A percentile compares a stretch with the other conserved stretches of the same genome.
Evolutionary conservation across 192 early-diverging fungal genomes (phyloP).

Genomic region (Funneliformis geosporum): DNA sequence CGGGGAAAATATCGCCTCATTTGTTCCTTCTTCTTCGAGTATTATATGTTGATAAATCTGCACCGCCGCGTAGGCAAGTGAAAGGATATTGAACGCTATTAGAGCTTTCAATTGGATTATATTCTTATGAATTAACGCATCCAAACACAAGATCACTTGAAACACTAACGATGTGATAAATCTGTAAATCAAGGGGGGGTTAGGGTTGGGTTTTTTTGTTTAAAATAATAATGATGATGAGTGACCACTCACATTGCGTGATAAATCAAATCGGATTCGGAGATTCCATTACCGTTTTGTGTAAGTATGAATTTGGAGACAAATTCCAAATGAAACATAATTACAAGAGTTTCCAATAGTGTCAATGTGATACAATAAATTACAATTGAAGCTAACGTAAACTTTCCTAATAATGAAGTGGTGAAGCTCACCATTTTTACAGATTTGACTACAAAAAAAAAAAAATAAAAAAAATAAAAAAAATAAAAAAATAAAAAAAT

Average conservation of each 20-base stretch:
- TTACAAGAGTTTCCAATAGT: neutral
- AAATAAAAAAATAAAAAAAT: neutral
- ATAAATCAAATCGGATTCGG: neutral
- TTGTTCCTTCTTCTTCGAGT: slow-evolving; percentile 17
- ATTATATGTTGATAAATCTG: slow-evolving; percentile 51
- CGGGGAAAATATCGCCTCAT: neutral
- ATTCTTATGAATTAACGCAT: slow-evolving; percentile 47
- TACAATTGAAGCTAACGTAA: neutral
- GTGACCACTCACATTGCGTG: neutral
- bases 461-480: neutral
- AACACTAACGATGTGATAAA: slow-evolving; percentile 15
- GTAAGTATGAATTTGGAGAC: neutral
- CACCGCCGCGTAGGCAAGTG: slow-evolving; percentile 70
- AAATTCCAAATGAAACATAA: neutral
- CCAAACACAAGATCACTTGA: slow-evolving; percentile 4
- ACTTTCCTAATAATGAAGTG: neutral
- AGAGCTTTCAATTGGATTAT: slow-evolving; percentile 85
- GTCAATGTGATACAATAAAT: neutral
- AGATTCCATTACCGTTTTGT: neutral
- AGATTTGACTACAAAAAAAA: too few species aligned
- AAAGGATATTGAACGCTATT: slow-evolving; percentile 65
- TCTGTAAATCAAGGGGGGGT: neutral
- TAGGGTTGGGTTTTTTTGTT: neutral
- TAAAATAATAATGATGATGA: neutral
- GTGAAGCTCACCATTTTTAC: neutral